phyloP scores from a whole-genome alignment of 2,329 filamentous ascomycete species.

The Plectosphaerella sp. region DNA sequence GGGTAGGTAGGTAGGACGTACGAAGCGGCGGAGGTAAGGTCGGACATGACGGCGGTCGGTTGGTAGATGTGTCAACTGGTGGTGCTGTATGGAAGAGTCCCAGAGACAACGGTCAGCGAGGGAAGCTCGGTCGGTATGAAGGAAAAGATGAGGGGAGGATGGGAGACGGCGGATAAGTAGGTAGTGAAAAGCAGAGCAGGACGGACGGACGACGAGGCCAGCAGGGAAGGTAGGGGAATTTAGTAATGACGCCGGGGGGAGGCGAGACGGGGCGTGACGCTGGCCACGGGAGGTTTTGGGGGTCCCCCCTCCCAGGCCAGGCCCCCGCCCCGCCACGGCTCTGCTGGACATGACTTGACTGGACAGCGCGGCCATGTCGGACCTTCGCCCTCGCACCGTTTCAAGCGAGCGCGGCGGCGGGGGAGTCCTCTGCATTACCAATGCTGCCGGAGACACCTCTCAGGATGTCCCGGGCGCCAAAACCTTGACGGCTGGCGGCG shows the following conservation, averaged over 20 bases:
- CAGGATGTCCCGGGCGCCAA: too few relatives aligned
- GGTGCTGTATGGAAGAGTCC: not conserved
- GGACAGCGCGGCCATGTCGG: too few relatives aligned
- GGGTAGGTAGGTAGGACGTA: slow-evolving; percentile 14
- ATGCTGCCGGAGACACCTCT: too few relatives aligned
- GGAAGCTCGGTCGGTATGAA: not conserved
- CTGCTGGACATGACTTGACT: not conserved
- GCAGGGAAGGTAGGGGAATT: slow-evolving; percentile 9
- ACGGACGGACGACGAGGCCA: slow-evolving; percentile 2
- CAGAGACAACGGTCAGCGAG: not conserved
- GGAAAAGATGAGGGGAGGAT: not conserved
- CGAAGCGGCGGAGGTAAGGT: slow-evolving; percentile 14
- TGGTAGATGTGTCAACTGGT: not conserved
- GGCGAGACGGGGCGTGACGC: slow-evolving; percentile 2
- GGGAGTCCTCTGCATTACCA: too few relatives aligned
- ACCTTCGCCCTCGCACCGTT: too few relatives aligned
- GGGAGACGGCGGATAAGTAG: slow-evolving; percentile 3
- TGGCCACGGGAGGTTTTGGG: too few relatives aligned
- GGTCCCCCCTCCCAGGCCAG: not conserved
- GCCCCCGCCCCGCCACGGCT: not conserved
- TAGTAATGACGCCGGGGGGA: slow-evolving; percentile 15
- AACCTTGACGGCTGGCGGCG: too few relatives aligned
- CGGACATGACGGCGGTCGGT: slow-evolving; percentile 14
- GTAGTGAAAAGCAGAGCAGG: slow-evolving; percentile 7
- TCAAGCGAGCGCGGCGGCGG: too few relatives aligned